phyloP scores from a whole-genome alignment of 768 basidiomycete genomes.

The Amanita muscaria region DNA sequence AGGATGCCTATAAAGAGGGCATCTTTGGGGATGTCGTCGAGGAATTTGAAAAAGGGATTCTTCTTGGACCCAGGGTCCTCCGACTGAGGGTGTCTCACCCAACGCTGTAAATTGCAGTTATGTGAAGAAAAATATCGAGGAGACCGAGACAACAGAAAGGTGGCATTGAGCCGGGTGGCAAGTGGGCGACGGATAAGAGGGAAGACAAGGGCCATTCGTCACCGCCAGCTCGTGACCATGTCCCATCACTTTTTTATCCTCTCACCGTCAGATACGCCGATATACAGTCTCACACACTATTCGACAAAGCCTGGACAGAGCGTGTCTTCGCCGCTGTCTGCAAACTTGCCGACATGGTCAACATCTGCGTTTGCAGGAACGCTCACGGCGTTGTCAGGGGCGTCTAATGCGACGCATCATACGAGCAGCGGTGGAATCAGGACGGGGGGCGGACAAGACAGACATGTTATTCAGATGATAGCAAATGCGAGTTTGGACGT shows the following conservation, averaged over 20 bases:
- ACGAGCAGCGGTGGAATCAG: constrained; percentile 53
- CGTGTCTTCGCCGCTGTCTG: constrained; percentile 59
- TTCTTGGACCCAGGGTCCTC: background rate
- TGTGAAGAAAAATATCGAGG: constrained; percentile 4
- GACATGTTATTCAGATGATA: constrained; percentile 98
- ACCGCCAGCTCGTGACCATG: too few species aligned
- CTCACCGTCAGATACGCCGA: constrained; percentile 79
- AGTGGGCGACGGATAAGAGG: background rate
- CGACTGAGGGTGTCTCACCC: constrained; percentile 5
- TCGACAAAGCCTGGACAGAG: constrained; percentile 63
- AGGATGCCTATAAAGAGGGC: constrained; percentile 57
- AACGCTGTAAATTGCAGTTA: constrained; percentile 2
- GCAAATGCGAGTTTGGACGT: constrained; percentile 94
- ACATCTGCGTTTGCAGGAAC: constrained; percentile 89
- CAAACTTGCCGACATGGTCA: constrained; percentile 84
- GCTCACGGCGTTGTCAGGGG: constrained; percentile 78
- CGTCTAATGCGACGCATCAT: constrained; percentile 67
- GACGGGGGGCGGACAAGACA: constrained; percentile 76
- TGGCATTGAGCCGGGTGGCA: too few species aligned
- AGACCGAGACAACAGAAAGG: background rate
- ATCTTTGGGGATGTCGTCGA: constrained; percentile 47
- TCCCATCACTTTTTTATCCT: constrained; percentile 82
- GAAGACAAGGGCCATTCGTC: too few species aligned
- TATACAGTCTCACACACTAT: constrained; percentile 77
- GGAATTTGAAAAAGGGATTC: constrained; percentile 22